These are phyloP conservation scores for Marasmius tenuissimus DNA, from an alignment of 1,284 basidiomycete species.

Conservation along the genomic window DNA sequence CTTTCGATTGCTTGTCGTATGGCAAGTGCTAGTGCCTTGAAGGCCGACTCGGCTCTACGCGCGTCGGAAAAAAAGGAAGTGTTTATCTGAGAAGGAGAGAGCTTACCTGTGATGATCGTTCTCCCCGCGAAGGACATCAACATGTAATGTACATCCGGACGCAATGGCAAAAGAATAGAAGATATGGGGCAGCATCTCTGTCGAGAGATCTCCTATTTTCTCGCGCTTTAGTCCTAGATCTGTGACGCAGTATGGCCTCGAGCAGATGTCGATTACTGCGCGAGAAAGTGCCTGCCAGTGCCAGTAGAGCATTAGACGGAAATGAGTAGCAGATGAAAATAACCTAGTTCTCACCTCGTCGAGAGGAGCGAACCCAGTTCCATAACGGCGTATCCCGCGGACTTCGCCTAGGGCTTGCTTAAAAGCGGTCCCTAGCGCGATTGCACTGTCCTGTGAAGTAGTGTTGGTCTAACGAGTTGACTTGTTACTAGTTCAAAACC, in stretches of 20 bases:
- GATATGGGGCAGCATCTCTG: slow-evolving; percentile 97
- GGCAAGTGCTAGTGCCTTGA: slow-evolving; percentile 96
- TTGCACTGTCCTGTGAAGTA: slow-evolving; percentile 83
- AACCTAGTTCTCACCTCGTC: slow-evolving; percentile 74
- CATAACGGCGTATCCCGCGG: slow-evolving; percentile 93
- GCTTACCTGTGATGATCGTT: slow-evolving; percentile 97
- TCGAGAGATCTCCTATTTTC: slow-evolving; percentile 95
- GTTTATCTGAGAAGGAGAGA: background rate
- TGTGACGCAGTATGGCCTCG: slow-evolving; percentile 92
- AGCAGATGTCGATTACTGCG: slow-evolving; percentile 98
- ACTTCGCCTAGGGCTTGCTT: slow-evolving; percentile 95
- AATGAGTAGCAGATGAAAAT: slow-evolving; percentile 1
- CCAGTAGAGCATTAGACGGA: slow-evolving; percentile 8
- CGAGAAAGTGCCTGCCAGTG: slow-evolving; percentile 81
- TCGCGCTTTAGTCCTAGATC: slow-evolving; percentile 91
- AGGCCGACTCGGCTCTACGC: slow-evolving; percentile 88
- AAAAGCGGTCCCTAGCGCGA: slow-evolving; percentile 93
- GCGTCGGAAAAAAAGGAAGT: slow-evolving; percentile 8
- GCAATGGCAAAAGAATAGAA: slow-evolving; percentile 94
- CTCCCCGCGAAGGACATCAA: slow-evolving; percentile 91
- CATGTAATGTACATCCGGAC: slow-evolving; percentile 88
- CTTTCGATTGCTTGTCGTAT: slow-evolving; percentile 91
- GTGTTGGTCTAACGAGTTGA: slow-evolving; percentile 14
- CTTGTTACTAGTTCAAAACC: slow-evolving; percentile 34
- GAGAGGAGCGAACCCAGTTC: slow-evolving; percentile 94